These are phyloP conservation scores for Cronartium quercuum DNA, from an alignment of 1,284 basidiomycete species.

Conservation along the genomic window DNA sequence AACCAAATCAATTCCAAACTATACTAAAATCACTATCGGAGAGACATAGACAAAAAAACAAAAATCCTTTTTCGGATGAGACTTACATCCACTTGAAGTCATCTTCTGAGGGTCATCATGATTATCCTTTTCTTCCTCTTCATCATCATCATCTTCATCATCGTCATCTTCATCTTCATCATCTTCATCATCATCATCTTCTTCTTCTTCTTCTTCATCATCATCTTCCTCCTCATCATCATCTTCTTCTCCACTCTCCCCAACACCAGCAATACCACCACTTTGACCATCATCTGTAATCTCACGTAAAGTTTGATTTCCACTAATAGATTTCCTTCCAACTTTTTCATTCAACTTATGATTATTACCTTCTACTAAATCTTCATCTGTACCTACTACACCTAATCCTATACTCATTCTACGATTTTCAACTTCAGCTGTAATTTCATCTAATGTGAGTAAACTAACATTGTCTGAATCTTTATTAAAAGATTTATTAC, in stretches of 20 bases:
- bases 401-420: conserved; percentile 53
- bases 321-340: not conserved
- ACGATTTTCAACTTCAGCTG: conserved; percentile 86
- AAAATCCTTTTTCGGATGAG: not conserved
- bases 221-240: conserved; percentile 49
- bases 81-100: conserved; percentile 62
- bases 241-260: conserved; percentile 49
- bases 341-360: conserved; percentile 45
- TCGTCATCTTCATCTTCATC: conserved; percentile 45
- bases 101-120: conserved; percentile 54
- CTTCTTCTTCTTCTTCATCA: conserved; percentile 45
- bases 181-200: conserved; percentile 45
- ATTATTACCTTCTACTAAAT: conserved; percentile 45
- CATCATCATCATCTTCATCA: conserved; percentile 43
- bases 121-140: conserved; percentile 35
- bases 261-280: conserved; percentile 43
- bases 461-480: conserved; percentile 86
- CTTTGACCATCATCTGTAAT: not conserved
- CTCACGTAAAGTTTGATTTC: no score
- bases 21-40: not conserved
- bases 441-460: conserved; percentile 95
- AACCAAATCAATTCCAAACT: not conserved
- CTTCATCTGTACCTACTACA: conserved; percentile 35
- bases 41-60: not conserved
- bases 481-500: conserved; percentile 50